Conservation (phyloP, 116 monocot genomes). For the Iris pallida region DNA sequence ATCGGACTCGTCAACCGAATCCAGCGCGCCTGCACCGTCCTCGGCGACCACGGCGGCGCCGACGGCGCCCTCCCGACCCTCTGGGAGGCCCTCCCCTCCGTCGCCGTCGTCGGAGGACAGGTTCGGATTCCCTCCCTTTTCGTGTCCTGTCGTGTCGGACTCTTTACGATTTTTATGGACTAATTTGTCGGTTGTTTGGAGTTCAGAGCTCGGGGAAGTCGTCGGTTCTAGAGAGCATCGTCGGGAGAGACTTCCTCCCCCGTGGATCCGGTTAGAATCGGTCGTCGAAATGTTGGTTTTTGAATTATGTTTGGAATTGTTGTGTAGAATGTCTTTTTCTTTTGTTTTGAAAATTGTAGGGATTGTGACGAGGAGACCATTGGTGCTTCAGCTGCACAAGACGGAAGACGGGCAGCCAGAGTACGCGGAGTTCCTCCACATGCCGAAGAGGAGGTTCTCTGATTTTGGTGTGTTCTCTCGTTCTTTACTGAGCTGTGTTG, state of each 20-base stretch:
- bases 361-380: slow-evolving; percentile 32
- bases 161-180: not conserved
- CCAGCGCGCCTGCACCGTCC: slow-evolving; percentile 91
- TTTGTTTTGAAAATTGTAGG: slow-evolving; percentile 12
- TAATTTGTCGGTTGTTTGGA: not conserved
- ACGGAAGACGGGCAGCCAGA: slow-evolving; percentile 22
- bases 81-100: slow-evolving; percentile 95
- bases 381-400: slow-evolving; percentile 33
- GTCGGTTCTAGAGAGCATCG: slow-evolving; percentile 89
- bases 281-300: not conserved
- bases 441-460: slow-evolving; percentile 26
- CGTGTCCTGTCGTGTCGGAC: not conserved
- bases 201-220: slow-evolving; percentile 94
- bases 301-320: not conserved
- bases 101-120: slow-evolving; percentile 97
- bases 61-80: slow-evolving; percentile 78
- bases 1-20: slow-evolving; percentile 89
- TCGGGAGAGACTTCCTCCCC: slow-evolving; percentile 95
- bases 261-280: slow-evolving; percentile 30
- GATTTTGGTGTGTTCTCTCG: slow-evolving; percentile 19
- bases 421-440: slow-evolving; percentile 34
- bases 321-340: not conserved
- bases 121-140: slow-evolving; percentile 8
- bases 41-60: slow-evolving; percentile 84
- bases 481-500: not conserved